Conservation (phyloP, 805 yeast genomes). For the Myxozyma mucilagina region DNA sequence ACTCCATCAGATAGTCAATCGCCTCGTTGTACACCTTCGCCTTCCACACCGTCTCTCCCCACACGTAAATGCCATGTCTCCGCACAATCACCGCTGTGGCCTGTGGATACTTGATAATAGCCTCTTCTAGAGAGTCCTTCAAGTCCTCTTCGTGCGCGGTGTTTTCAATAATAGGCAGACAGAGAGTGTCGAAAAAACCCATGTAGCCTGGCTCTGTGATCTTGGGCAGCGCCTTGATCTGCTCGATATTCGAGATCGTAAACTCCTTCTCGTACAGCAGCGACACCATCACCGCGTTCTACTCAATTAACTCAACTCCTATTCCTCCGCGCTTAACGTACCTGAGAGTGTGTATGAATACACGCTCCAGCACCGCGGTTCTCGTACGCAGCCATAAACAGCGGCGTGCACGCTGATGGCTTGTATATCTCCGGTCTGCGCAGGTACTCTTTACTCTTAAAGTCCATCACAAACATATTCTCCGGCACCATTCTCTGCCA, state of each 20-base stretch:
- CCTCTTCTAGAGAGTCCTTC: constrained; percentile 61
- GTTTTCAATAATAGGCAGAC: constrained; percentile 88
- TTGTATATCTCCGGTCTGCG: constrained; percentile 66
- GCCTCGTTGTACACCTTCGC: constrained; percentile 94
- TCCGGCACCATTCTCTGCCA: constrained; percentile 63
- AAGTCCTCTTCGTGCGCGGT: constrained; percentile 86
- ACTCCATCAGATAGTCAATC: constrained; percentile 79
- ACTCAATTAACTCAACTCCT: background rate
- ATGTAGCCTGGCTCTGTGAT: constrained; percentile 66
- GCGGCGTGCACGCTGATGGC: constrained; percentile 93
- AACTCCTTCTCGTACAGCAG: constrained; percentile 70
- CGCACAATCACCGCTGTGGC: constrained; percentile 86
- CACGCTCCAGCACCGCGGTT: constrained; percentile 82
- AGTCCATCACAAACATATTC: constrained; percentile 75
- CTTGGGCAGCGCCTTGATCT: constrained; percentile 81
- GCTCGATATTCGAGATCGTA: constrained; percentile 78
- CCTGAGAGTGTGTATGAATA: constrained; percentile 90
- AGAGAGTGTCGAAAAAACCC: constrained; percentile 69
- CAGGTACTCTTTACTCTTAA: constrained; percentile 52
- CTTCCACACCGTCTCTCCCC: constrained; percentile 92
- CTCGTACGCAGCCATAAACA: constrained; percentile 71
- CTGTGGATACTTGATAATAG: constrained; percentile 69
- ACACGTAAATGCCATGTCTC: constrained; percentile 93
- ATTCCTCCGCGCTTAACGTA: background rate
- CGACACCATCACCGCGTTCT: constrained; percentile 74